Evolutionary conservation across 2,329 filamentous ascomycete species (phyloP), one percentile per base, ranked within the genome.

Genomic region (Botrytis sinoallii): DNA sequence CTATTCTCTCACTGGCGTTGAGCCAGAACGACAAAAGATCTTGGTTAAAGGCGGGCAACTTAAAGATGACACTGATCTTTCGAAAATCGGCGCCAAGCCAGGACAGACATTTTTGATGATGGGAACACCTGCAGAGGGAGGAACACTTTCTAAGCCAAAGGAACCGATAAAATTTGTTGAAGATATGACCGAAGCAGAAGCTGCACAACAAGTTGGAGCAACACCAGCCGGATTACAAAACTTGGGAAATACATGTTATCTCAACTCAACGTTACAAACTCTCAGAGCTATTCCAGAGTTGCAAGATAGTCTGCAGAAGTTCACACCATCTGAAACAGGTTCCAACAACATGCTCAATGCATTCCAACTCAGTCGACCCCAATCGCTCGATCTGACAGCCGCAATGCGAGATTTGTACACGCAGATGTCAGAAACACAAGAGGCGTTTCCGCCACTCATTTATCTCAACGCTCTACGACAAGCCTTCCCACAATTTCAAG

Each of bases 251-350:
- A 99, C 97, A 6, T 99, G 96, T 85, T 99, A 99, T 82, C 90
- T 98, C 80, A 99, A 99, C 86, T 96, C 96, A 68, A 97, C 95
- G 0, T 87, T 99, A n/a, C 97, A 99, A 83, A 92, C 94, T 6
- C 85, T 99, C 77, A 91, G 93, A 75, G 88, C 92, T 71, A 94
- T 99, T 74, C 96, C 96, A 14, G 96, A 99, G 84, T 89, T 99
- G 52, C 94, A 97, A 80, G 87, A 93, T 52, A 89, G 93, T 78
- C 87, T 99, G 64, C 81, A 85, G 75, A 89, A 87, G 66, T 97
- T 93, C 78, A 87, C 80, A 64, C 79, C 87, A 78, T 75, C 75
- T 75, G 78, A 74, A 25, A 75, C n/a, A 67, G 46, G 38, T 63
- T 75, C 75, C n/a, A 75, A 75, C 48, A 78, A 82, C 72, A 29